Conservation (phyloP, 1,139 yeast genomes). For the Diutina scorzettiae region DNA sequence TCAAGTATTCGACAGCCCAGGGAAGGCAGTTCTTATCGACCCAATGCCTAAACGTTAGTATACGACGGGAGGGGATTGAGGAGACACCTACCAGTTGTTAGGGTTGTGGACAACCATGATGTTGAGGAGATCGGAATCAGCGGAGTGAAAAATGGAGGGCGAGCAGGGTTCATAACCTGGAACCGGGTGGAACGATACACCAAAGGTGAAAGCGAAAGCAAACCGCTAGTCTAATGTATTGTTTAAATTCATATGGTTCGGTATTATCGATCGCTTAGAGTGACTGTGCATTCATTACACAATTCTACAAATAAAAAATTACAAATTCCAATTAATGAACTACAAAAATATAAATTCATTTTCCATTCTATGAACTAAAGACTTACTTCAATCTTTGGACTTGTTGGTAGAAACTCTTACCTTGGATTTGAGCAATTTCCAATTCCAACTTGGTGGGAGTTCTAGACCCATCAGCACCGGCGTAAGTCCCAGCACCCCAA, state of each 20-base stretch:
- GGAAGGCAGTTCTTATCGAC: constrained; percentile 69
- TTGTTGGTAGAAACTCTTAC: not conserved
- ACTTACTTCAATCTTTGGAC: constrained; percentile 4
- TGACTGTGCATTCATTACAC: too few relatives aligned
- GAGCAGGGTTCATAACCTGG: not conserved
- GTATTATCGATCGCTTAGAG: too few relatives aligned
- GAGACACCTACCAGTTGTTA: constrained; percentile 54
- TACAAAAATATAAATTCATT: too few relatives aligned
- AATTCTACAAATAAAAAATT: too few relatives aligned
- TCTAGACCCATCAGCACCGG: constrained; percentile 6
- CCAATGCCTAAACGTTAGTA: constrained; percentile 54
- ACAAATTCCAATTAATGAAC: not conserved
- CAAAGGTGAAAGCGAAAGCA: too few relatives aligned
- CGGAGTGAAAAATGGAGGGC: too few relatives aligned
- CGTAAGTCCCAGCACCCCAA: constrained; percentile 6
- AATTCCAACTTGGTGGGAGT: not conserved
- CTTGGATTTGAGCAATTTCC: constrained; percentile 5
- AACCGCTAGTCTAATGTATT: too few relatives aligned
- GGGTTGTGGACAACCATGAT: constrained; percentile 72
- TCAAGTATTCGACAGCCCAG: constrained; percentile 57
- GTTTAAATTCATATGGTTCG: too few relatives aligned
- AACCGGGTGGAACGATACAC: not conserved
- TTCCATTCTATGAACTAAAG: too few relatives aligned
- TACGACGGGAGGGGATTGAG: constrained; percentile 7
- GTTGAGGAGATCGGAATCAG: too few relatives aligned